Conservation (phyloP, 306 rosid genomes). For the Luffa aegyptiaca region DNA sequence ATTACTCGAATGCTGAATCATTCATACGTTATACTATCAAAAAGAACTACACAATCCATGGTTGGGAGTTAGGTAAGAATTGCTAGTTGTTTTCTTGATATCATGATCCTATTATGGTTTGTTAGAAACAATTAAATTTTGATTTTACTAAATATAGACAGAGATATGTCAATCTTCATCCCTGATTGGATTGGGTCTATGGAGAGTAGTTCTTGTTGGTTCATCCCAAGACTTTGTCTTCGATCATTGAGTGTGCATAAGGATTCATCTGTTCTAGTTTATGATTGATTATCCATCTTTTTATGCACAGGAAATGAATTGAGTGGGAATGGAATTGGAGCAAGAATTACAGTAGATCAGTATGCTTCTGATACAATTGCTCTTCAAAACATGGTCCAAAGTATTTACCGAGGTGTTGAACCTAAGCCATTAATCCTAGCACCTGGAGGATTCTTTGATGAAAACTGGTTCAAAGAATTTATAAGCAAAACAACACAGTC, state of each 20-base stretch:
- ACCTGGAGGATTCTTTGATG: constrained; percentile 91
- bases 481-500: constrained; percentile 29
- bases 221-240: neutral
- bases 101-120: neutral
- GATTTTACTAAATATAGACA: neutral
- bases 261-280: neutral
- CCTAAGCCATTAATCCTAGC: constrained; percentile 68
- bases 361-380: constrained; percentile 52
- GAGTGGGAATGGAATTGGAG: constrained; percentile 72
- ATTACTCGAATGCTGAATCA: constrained; percentile 60
- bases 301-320: constrained; percentile 73
- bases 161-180: neutral
- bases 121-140: neutral
- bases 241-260: too few relatives aligned
- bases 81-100: neutral
- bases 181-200: neutral
- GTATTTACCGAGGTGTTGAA: constrained; percentile 25
- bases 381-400: constrained; percentile 39
- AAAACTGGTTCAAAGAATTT: constrained; percentile 58
- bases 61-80: constrained; percentile 91
- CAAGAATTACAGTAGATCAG: constrained; percentile 51
- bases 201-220: neutral
- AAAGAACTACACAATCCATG: constrained; percentile 59
- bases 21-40: constrained; percentile 58
- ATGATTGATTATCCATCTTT: neutral